phyloP scores from a whole-genome alignment of 768 basidiomycete species.

The Mycena haematopus region DNA sequence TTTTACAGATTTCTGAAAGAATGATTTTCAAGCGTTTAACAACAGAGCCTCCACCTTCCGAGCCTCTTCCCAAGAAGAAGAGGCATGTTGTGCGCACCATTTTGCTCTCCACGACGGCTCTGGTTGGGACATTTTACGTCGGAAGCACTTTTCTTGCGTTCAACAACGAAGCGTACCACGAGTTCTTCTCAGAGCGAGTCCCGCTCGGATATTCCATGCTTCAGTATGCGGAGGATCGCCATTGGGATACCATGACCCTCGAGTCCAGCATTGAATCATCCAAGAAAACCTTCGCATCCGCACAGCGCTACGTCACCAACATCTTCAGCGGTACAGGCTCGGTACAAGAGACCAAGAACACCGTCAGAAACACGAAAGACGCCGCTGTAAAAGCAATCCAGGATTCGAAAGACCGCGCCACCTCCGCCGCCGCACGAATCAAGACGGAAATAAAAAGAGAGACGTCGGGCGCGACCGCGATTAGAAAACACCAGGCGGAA shows the following conservation, averaged over 20 bases:
- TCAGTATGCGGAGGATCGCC: constrained; percentile 79
- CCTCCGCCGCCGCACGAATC: constrained; percentile 49
- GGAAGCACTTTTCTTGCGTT: constrained; percentile 82
- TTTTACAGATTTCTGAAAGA: neutral
- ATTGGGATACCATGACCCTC: constrained; percentile 80
- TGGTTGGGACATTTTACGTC: constrained; percentile 80
- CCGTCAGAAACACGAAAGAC: constrained; percentile 41
- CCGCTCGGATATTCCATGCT: constrained; percentile 81
- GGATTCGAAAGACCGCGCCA: constrained; percentile 52
- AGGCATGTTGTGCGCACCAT: constrained; percentile 62
- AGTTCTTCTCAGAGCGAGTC: constrained; percentile 82
- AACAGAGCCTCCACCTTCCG: constrained; percentile 56
- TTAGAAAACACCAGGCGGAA: constrained; percentile 50
- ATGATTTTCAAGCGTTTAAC: constrained; percentile 58
- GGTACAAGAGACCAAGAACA: constrained; percentile 36
- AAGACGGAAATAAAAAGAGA: constrained; percentile 56
- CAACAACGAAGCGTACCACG: constrained; percentile 80
- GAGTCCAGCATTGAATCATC: constrained; percentile 61
- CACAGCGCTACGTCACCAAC: constrained; percentile 59
- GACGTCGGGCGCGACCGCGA: constrained; percentile 34
- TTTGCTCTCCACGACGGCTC: constrained; percentile 70
- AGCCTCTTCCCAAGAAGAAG: constrained; percentile 55
- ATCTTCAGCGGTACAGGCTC: constrained; percentile 50
- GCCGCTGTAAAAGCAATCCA: constrained; percentile 44
- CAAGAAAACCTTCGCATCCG: constrained; percentile 52